Evolutionary conservation across 371 early-diverging fungal species (phyloP).

Genomic region (Blakeslea trispora): DNA sequence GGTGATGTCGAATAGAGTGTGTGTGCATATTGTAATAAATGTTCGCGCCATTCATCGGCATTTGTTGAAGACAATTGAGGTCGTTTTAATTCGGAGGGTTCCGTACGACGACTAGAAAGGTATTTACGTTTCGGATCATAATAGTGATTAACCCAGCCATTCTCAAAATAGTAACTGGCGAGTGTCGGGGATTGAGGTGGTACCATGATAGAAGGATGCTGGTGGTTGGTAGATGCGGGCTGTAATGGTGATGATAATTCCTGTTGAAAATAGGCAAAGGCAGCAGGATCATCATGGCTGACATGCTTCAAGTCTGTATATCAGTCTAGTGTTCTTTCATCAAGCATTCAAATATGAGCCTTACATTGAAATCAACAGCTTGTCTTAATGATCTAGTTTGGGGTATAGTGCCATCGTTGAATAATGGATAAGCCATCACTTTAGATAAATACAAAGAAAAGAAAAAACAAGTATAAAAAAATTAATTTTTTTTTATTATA

Average conservation of each 20-base stretch:
- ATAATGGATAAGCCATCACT: no score
- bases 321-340: no score
- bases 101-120: constrained; percentile 29
- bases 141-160: constrained; percentile 51
- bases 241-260: constrained; percentile 20
- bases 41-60: constrained; percentile 61
- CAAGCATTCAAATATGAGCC: no score
- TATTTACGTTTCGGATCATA: constrained; percentile 46
- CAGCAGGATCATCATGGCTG: constrained; percentile 39
- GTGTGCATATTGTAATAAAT: constrained; percentile 68
- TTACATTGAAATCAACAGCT: no score
- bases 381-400: no score
- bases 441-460: no score
- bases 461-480: no score
- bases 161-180: constrained; percentile 53
- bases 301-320: no score
- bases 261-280: constrained; percentile 46
- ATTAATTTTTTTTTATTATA: no score
- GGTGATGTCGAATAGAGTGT: constrained; percentile 62
- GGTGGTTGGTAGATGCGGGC: background rate
- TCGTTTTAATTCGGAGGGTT: no score
- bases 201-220: constrained; percentile 46
- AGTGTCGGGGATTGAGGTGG: constrained; percentile 54
- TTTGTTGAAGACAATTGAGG: background rate
- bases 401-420: no score